These are phyloP conservation scores for Cinchona pubescens DNA, from an alignment of 257 asterid genomes.

Conservation along the genomic window DNA sequence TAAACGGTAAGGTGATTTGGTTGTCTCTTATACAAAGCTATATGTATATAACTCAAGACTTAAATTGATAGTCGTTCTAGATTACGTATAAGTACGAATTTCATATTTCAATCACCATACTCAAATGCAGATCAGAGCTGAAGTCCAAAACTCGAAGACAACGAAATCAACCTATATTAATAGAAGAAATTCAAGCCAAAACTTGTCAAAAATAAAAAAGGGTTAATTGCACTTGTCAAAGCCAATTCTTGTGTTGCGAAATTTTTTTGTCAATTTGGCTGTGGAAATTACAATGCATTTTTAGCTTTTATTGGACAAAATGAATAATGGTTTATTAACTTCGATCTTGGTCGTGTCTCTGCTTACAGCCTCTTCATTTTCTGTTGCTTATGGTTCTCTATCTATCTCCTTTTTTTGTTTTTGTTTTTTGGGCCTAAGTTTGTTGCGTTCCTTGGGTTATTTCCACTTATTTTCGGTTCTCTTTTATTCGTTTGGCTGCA, in stretches of 20 bases:
- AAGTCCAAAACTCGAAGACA: not conserved
- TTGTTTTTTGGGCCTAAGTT: not conserved
- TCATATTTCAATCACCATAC: not conserved
- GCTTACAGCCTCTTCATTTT: constrained; percentile 1
- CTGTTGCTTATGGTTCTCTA: constrained; percentile 18
- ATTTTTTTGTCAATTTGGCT: not conserved
- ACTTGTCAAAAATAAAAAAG: not conserved
- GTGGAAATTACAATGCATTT: not conserved
- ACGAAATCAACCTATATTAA: not conserved
- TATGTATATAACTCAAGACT: too few species aligned
- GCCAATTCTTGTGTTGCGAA: not conserved
- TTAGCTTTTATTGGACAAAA: constrained; percentile 1
- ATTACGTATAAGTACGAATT: not conserved
- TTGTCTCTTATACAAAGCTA: too few species aligned
- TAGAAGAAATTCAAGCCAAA: not conserved
- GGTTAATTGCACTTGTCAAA: not conserved
- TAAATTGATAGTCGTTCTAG: too few species aligned
- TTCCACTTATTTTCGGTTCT: not conserved
- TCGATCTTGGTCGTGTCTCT: constrained; percentile 2
- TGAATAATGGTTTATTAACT: constrained; percentile 6
- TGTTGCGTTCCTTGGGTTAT: not conserved
- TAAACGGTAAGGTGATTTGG: too few species aligned
- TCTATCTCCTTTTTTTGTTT: not conserved
- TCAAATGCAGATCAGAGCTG: not conserved
- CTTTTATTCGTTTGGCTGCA: constrained; percentile 6